Base-by-base conservation (phyloP, 257 asterid genomes). In the Solanum sejunctum region DNA sequence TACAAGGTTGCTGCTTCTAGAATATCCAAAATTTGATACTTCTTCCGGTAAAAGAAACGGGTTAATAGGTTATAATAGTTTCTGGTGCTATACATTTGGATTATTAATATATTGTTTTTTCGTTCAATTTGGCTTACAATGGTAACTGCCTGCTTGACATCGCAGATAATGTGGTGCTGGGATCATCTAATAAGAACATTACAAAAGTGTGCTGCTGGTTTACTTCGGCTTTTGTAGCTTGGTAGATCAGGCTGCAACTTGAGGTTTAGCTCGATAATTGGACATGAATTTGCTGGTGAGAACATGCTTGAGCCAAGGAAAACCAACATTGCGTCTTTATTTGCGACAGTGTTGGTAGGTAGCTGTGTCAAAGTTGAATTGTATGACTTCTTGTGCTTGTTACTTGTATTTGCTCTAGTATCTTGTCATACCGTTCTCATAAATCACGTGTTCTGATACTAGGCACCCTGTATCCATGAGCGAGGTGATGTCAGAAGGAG, bases 241-340 rank as follows among this genome's bases (percentile, higher is more conserved):
- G 88, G 82, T 87, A 57, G 91, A 66, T 85, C 86, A 69, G 84
- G 60, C 47, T 61, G 85, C 88, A 52, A 64, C 81, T 84, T 88
- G 88, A 84, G 85, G 73, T 80, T 83, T 83, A 84, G 39, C 83
- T 66, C 85, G 91, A 85, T 49, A 85, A 49, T 88, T 86, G 93
- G 94, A 86, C 90, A 94, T 94, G 92, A 94, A 87, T 91, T 88
- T 91, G 91, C 89, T 90, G 86, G 90, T 86, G 88, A 85, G 93
- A 95, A 89, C 89, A 94, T 94, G 98, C 97, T 94, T 83, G 91
- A 88, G 90, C 97, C 94, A 91, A 94, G 92, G 89, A 94, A 88
- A 91, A 91, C 93, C 89, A 94, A 94, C 88, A 72, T 91, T 86
- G 92, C 26, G 26, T 26, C 26, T 26, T 26, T 26, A 26, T 77